Evolutionary conservation across 1,139 yeast genomes (phyloP).

Genomic region (Candida sp.): DNA sequence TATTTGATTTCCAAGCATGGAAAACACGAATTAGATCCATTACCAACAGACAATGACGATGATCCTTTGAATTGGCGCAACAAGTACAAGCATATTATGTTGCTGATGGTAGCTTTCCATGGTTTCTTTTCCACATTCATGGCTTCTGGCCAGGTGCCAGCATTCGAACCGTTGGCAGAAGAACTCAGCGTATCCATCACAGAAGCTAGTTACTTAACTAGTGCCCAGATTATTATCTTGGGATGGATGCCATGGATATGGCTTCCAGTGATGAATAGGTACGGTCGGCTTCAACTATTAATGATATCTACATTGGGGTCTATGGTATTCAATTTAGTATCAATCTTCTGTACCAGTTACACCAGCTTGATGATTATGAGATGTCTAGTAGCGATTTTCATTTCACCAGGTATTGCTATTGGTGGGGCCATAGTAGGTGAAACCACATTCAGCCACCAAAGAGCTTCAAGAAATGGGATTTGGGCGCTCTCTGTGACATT

Average conservation of each 20-base stretch:
- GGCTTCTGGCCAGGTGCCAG: constrained; percentile 19
- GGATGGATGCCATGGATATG: constrained; percentile 17
- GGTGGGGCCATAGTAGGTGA: constrained; percentile 17
- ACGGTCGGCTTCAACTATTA: constrained; percentile 14
- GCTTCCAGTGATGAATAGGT: constrained; percentile 17
- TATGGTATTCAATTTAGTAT: constrained; percentile 14
- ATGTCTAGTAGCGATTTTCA: constrained; percentile 14
- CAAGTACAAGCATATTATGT: constrained; percentile 10
- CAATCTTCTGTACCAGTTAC: constrained; percentile 12
- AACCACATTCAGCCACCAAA: constrained; percentile 16
- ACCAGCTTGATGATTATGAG: constrained; percentile 15
- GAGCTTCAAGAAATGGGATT: constrained; percentile 18
- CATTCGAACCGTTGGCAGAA: constrained; percentile 12
- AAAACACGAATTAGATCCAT: constrained; percentile 12
- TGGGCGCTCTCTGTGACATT: constrained; percentile 17
- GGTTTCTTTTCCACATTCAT: constrained; percentile 16
- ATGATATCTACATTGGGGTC: constrained; percentile 13
- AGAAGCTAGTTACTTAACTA: constrained; percentile 13
- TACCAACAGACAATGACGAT: constrained; percentile 14
- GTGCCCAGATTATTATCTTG: constrained; percentile 14
- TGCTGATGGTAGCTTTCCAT: constrained; percentile 16
- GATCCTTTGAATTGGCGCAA: constrained; percentile 18
- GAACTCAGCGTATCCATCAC: constrained; percentile 11
- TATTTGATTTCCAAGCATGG: constrained; percentile 16
- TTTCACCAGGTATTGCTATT: constrained; percentile 16